phyloP scores from a whole-genome alignment of 1,139 yeast genomes.

The Saccharomyces hybrid region DNA sequence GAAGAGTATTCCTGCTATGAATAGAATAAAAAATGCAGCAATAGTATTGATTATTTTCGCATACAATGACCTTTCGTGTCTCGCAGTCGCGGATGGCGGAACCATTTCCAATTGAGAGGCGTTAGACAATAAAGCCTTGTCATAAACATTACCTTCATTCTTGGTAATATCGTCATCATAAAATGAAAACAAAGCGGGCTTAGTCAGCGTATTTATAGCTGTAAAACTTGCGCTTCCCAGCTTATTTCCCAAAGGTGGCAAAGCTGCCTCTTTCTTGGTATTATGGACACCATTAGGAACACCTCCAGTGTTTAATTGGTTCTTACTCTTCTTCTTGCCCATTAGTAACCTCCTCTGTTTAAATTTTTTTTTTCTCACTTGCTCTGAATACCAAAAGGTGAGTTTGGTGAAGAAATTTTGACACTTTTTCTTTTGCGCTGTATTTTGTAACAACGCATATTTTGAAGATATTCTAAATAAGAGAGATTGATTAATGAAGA shows the following conservation, averaged over 20 bases:
- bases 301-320: background rate
- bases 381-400: background rate
- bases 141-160: conserved; percentile 19
- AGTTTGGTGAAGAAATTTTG: background rate
- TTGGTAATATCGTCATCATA: conserved; percentile 26
- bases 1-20: conserved; percentile 1
- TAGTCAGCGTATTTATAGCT: conserved; percentile 18
- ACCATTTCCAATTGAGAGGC: conserved; percentile 10
- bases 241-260: background rate
- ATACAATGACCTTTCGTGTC: background rate
- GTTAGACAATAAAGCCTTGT: conserved; percentile 14
- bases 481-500: background rate
- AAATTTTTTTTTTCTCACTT: background rate
- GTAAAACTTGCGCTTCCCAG: conserved; percentile 15
- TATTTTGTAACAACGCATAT: background rate
- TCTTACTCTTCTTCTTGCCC: background rate
- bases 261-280: background rate
- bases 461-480: background rate
- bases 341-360: background rate
- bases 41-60: background rate
- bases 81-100: conserved; percentile 9
- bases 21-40: background rate
- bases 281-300: background rate
- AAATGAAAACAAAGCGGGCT: conserved; percentile 24
- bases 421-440: background rate